Conservation (phyloP, 1,284 basidiomycete genomes). For the Polyporus tsugae region DNA sequence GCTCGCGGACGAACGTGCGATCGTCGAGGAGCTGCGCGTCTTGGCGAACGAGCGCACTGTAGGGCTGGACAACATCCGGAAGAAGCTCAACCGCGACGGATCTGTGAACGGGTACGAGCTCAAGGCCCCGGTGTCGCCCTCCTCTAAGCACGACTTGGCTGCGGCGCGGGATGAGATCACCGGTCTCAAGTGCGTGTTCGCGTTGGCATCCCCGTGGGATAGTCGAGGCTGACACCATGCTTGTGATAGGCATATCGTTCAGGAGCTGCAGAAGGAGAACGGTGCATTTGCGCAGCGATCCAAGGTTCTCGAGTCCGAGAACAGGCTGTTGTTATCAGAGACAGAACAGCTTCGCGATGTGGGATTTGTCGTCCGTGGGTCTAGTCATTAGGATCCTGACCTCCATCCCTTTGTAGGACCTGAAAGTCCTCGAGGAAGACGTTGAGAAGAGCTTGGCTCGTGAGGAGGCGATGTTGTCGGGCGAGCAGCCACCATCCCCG, state of each 20-base stretch:
- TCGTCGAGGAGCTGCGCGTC: conserved; percentile 48
- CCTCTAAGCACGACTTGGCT: conserved; percentile 61
- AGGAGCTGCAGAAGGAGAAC: conserved; percentile 88
- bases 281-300: conserved; percentile 67
- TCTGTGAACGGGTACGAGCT: conserved; percentile 48
- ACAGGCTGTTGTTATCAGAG: conserved; percentile 76
- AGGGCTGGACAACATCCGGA: conserved; percentile 65
- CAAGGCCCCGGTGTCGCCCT: conserved; percentile 46
- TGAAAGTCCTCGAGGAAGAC: conserved; percentile 77
- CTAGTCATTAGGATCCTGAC: not conserved
- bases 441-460: conserved; percentile 68
- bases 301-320: conserved; percentile 81
- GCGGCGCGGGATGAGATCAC: conserved; percentile 69
- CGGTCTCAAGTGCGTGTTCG: conserved; percentile 71
- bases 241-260: conserved; percentile 77
- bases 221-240: not conserved
- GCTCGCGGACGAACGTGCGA: conserved; percentile 46
- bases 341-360: conserved; percentile 82
- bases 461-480: conserved; percentile 56
- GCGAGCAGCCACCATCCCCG: conserved; percentile 36
- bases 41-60: conserved; percentile 54
- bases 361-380: conserved; percentile 19
- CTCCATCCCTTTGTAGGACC: conserved; percentile 54
- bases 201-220: not conserved
- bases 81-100: conserved; percentile 64